A percentile compares a stretch with the other conserved stretches of the same genome.
Conservation (phyloP, 352 stramenopile species). For the Phytophthora multivora region DNA sequence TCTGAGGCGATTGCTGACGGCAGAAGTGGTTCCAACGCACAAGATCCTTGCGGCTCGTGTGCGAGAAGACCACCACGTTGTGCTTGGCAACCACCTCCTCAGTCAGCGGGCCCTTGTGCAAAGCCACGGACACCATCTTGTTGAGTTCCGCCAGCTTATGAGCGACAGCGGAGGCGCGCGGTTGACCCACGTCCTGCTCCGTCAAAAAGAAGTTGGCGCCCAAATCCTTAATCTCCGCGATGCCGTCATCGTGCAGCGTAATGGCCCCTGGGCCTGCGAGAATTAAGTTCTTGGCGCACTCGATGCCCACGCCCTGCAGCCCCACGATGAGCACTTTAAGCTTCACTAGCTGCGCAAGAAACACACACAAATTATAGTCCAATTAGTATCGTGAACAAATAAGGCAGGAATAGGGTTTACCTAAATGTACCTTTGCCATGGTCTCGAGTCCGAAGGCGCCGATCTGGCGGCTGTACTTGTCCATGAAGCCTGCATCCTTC, state of each 20-base stretch:
- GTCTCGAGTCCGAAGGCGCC: slow-evolving; percentile 91
- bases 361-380: slow-evolving; percentile 14
- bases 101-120: slow-evolving; percentile 71
- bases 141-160: slow-evolving; percentile 92
- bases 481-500: slow-evolving; percentile 91
- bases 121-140: slow-evolving; percentile 86
- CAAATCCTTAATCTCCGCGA: slow-evolving; percentile 85
- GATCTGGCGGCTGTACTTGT: slow-evolving; percentile 94
- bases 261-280: slow-evolving; percentile 88
- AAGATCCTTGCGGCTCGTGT: slow-evolving; percentile 74
- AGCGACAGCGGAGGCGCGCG: slow-evolving; percentile 60
- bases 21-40: slow-evolving; percentile 92
- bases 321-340: slow-evolving; percentile 87
- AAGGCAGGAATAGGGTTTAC: neutral
- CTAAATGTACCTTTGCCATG: slow-evolving; percentile 83
- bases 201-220: slow-evolving; percentile 94
- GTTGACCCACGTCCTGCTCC: slow-evolving; percentile 77
- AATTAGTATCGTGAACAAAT: slow-evolving; percentile 27
- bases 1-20: slow-evolving; percentile 68
- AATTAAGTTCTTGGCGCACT: slow-evolving; percentile 94
- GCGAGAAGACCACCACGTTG: slow-evolving; percentile 90
- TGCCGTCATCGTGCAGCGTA: slow-evolving; percentile 85
- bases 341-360: slow-evolving; percentile 59
- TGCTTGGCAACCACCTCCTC: slow-evolving; percentile 71
- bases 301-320: slow-evolving; percentile 86